Percentiles rank a stretch among this genome's conserved stretches.
Evolutionary conservation across 2,329 filamentous ascomycete species (phyloP).

Genomic region (Talaromyces sp.): DNA sequence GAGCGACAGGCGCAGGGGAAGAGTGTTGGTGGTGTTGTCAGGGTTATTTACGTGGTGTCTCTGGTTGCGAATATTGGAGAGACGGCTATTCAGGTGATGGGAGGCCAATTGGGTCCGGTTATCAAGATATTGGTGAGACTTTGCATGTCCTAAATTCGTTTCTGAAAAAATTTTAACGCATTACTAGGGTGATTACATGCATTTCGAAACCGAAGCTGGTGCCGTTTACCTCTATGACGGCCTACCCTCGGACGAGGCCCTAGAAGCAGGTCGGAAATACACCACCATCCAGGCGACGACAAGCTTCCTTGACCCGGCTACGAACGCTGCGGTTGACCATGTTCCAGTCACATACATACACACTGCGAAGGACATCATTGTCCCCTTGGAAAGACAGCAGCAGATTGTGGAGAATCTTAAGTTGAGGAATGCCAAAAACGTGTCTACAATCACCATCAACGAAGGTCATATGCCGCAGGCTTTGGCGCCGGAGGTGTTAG

Average conservation of each 20-base stretch:
- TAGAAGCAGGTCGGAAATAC: conserved; percentile 22
- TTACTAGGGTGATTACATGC: conserved; percentile 17
- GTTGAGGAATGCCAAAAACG: conserved; percentile 32
- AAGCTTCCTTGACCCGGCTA: conserved; percentile 32
- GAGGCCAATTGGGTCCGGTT: not conserved
- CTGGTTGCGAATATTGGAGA: conserved; percentile 21
- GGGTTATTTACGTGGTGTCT: conserved; percentile 27
- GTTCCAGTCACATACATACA: conserved; percentile 36
- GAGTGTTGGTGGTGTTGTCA: conserved; percentile 27
- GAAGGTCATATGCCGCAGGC: conserved; percentile 33
- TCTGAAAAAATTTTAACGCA: not conserved
- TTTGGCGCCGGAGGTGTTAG: conserved; percentile 26
- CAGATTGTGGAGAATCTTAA: conserved; percentile 33
- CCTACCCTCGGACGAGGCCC: conserved; percentile 7
- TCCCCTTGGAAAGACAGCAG: conserved; percentile 31
- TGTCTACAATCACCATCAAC: conserved; percentile 34
- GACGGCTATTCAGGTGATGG: conserved; percentile 1
- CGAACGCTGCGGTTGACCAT: conserved; percentile 35
- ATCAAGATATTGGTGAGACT: conserved; percentile 9
- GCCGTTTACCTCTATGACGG: conserved; percentile 1
- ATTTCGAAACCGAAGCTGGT: conserved; percentile 9
- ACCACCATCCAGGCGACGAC: conserved; percentile 30
- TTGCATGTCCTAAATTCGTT: too few relatives aligned
- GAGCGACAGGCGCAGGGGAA: conserved; percentile 23
- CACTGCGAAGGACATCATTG: conserved; percentile 30